phyloP scores from a whole-genome alignment of 2,329 filamentous ascomycete genomes.

The Stemphylium lycopersici region DNA sequence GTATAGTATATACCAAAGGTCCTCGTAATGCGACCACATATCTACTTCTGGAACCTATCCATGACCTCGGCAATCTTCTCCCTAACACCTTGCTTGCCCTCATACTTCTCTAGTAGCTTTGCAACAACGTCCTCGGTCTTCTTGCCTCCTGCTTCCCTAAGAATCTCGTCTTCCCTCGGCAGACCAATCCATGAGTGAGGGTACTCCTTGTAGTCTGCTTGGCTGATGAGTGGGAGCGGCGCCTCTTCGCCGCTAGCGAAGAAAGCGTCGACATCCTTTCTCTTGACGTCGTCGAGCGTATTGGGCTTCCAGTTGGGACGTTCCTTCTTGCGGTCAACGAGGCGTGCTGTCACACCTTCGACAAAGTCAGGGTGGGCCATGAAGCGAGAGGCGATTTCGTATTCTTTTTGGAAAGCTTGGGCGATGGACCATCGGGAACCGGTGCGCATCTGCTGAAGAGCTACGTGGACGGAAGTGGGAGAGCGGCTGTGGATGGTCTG shows the following conservation, averaged over 20 bases:
- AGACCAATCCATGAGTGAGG: constrained; percentile 74
- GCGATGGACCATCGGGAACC: constrained; percentile 79
- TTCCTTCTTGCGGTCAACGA: constrained; percentile 72
- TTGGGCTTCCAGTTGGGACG: constrained; percentile 78
- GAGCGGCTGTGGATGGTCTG: constrained; percentile 77
- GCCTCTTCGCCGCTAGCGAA: constrained; percentile 54
- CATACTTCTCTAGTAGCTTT: constrained; percentile 48
- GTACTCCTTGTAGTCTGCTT: constrained; percentile 71
- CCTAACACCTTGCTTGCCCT: constrained; percentile 56
- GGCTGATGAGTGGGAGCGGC: constrained; percentile 66
- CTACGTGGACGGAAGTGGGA: constrained; percentile 84
- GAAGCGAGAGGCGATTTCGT: constrained; percentile 82
- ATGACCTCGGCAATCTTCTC: constrained; percentile 70
- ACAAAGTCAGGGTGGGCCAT: constrained; percentile 92
- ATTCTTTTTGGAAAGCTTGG: constrained; percentile 84
- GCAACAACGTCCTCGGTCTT: constrained; percentile 47
- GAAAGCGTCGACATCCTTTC: constrained; percentile 69
- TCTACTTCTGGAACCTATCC: constrained; percentile 33
- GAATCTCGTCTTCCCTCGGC: constrained; percentile 71
- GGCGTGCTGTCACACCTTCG: constrained; percentile 83
- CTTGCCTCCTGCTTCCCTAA: constrained; percentile 49
- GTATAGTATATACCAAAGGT: too few species aligned
- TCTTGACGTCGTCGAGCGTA: constrained; percentile 69
- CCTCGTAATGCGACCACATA: too few species aligned
- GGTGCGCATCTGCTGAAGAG: constrained; percentile 80